Conservation (phyloP, 2,329 filamentous ascomycete genomes). For the Fusarium pilosicola region DNA sequence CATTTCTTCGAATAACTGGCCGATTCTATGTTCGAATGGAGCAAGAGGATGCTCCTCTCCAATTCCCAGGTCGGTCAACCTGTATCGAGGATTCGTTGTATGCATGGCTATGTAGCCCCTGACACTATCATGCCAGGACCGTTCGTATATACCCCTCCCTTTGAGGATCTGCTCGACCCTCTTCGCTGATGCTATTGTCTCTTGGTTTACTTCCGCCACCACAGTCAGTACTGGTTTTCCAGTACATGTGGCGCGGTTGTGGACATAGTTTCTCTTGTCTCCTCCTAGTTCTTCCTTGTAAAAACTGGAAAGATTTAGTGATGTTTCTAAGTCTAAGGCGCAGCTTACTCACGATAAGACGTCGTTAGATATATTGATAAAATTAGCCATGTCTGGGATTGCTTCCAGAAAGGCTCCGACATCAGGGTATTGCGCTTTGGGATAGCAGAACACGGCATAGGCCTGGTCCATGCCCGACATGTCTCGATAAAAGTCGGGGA, state of each 20-base stretch:
- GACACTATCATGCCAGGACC: too few relatives aligned
- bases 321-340: neutral
- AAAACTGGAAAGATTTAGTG: neutral
- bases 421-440: neutral
- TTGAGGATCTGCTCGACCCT: neutral
- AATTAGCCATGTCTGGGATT: neutral
- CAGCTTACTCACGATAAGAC: neutral
- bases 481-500: neutral
- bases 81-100: neutral
- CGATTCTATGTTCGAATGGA: neutral
- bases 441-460: neutral
- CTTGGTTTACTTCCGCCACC: neutral
- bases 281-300: neutral
- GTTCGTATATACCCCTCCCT: too few relatives aligned
- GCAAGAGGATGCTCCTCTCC: neutral
- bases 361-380: neutral
- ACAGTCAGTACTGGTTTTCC: neutral
- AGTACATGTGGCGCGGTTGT: neutral
- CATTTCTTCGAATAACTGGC: neutral
- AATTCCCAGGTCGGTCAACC: neutral
- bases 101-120: too few relatives aligned
- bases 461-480: neutral
- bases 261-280: neutral
- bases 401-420: neutral
- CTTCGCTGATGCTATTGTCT: neutral